Conservation (phyloP, 495 filamentous ascomycete genomes). For the Schizothecium vesticola region DNA sequence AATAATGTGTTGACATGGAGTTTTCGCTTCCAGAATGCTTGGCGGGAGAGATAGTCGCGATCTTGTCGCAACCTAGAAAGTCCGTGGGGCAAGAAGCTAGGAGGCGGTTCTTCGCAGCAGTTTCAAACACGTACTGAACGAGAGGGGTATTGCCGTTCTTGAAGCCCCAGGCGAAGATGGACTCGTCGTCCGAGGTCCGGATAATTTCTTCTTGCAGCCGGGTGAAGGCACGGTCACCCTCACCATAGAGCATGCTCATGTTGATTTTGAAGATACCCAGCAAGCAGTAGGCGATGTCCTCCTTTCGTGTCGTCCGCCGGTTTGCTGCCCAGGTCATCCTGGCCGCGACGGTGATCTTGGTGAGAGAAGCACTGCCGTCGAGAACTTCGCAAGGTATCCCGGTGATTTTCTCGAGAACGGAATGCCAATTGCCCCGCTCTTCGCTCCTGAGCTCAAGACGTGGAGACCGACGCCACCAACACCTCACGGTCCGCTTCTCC, state of each 20-base stretch:
- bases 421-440: background rate
- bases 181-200: slow-evolving; percentile 23
- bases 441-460: too few species aligned
- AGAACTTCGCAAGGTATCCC: background rate
- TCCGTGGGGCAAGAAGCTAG: background rate
- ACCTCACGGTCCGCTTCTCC: background rate
- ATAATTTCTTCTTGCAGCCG: slow-evolving; percentile 30
- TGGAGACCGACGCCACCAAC: too few species aligned
- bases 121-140: too few species aligned
- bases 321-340: slow-evolving; percentile 34
- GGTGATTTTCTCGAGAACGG: background rate
- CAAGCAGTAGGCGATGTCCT: slow-evolving; percentile 35
- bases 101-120: background rate
- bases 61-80: background rate
- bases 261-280: slow-evolving; percentile 33
- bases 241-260: slow-evolving; percentile 34
- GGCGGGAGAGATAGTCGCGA: background rate
- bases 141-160: background rate
- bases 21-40: too few species aligned
- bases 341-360: slow-evolving; percentile 12
- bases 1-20: background rate
- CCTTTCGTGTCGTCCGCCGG: slow-evolving; percentile 18
- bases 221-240: slow-evolving; percentile 22
- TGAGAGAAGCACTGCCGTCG: background rate
- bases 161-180: slow-evolving; percentile 26